Conservation (phyloP, 2,329 filamentous ascomycete species). For the Zymoseptoria pseudotritici region DNA sequence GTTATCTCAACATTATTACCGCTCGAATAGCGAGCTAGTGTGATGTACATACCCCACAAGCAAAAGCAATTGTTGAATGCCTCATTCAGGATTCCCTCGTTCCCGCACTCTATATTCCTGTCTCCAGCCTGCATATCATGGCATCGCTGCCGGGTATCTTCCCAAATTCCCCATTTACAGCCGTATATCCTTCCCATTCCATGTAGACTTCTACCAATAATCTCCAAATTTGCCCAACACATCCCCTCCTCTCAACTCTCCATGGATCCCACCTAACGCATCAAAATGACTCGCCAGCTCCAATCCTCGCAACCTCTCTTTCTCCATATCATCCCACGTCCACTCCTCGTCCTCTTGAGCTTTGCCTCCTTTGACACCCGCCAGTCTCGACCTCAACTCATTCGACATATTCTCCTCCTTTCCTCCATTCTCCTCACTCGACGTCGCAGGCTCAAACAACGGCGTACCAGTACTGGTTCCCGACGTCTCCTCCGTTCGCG, state of each 20-base stretch:
- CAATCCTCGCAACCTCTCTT: conserved; percentile 49
- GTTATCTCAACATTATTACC: not conserved
- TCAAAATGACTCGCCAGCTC: conserved; percentile 49
- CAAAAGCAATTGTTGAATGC: too few relatives aligned
- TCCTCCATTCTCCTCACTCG: conserved; percentile 10
- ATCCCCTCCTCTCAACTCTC: conserved; percentile 42
- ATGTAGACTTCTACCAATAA: conserved; percentile 12
- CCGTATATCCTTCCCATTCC: not conserved
- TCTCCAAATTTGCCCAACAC: conserved; percentile 37
- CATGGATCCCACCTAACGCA: conserved; percentile 46
- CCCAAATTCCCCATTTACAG: not conserved
- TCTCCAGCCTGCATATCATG: too few relatives aligned
- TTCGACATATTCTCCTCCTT: conserved; percentile 20
- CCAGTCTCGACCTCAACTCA: conserved; percentile 23
- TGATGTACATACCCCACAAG: not conserved
- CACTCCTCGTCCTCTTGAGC: conserved; percentile 37
- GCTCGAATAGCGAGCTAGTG: not conserved
- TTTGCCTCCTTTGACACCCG: conserved; percentile 8
- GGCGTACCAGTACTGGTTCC: conserved; percentile 15
- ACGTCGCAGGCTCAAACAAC: conserved; percentile 18
- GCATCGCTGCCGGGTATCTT: conserved; percentile 8
- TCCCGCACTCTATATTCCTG: too few relatives aligned
- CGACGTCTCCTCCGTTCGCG: conserved; percentile 19
- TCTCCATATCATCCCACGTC: conserved; percentile 55
- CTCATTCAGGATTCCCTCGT: too few relatives aligned